Conservation (phyloP, 495 filamentous ascomycete species). For the Aeminium ludgeri region DNA sequence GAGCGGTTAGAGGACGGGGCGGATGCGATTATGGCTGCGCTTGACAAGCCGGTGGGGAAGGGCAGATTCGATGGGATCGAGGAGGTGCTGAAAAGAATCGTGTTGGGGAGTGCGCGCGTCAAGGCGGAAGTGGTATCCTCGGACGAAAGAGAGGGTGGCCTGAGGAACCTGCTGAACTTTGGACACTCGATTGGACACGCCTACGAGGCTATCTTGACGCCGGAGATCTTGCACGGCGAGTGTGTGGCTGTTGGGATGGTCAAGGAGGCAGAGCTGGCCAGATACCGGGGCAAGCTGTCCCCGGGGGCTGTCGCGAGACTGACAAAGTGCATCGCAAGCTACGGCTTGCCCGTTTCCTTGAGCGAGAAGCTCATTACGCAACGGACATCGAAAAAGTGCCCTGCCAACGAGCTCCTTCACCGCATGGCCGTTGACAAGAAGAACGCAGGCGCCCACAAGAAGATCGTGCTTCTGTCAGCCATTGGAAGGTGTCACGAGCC, state of each 20-base stretch:
- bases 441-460: constrained; percentile 90
- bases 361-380: constrained; percentile 71
- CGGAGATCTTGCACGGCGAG: constrained; percentile 89
- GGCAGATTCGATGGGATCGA: constrained; percentile 28
- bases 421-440: constrained; percentile 99
- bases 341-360: constrained; percentile 74
- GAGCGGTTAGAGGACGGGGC: constrained; percentile 69
- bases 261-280: constrained; percentile 84
- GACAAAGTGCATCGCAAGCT: constrained; percentile 82
- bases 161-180: constrained; percentile 91
- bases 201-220: constrained; percentile 85
- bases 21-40: constrained; percentile 49
- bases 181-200: constrained; percentile 97
- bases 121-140: constrained; percentile 87
- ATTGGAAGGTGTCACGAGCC: constrained; percentile 79
- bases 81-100: constrained; percentile 55
- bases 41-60: constrained; percentile 33
- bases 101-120: constrained; percentile 72
- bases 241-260: constrained; percentile 96
- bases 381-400: constrained; percentile 73
- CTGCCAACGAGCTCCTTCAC: constrained; percentile 70
- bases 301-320: constrained; percentile 78
- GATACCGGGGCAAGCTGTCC: constrained; percentile 74
- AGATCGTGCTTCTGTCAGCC: constrained; percentile 82
- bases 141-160: constrained; percentile 85